phyloP scores from a whole-genome alignment of 2,329 filamentous ascomycete genomes.

The Colletotrichum musicola region DNA sequence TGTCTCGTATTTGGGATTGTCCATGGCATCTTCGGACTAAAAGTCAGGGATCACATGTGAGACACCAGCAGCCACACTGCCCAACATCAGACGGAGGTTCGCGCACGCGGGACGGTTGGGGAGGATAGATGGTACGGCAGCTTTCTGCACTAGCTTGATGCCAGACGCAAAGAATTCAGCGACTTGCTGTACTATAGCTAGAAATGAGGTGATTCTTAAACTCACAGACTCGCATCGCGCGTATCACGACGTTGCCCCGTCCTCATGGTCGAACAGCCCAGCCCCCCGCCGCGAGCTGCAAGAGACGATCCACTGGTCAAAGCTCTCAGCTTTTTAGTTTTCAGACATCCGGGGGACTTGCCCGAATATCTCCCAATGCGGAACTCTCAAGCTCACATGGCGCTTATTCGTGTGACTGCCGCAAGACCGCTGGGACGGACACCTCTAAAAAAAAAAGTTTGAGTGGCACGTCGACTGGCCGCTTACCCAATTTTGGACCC shows the following conservation, averaged over 20 bases:
- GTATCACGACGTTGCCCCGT: background rate
- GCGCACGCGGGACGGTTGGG: background rate
- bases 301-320: constrained; percentile 20
- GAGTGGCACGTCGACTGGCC: background rate
- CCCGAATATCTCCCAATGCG: background rate
- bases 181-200: too few species aligned
- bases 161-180: background rate
- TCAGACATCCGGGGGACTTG: background rate
- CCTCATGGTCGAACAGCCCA: background rate
- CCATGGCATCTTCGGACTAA: background rate
- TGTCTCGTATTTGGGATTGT: too few species aligned
- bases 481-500: background rate
- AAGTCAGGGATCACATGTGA: constrained; percentile 20
- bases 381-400: constrained; percentile 18
- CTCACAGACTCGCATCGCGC: background rate
- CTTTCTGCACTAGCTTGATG: background rate
- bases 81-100: constrained; percentile 17
- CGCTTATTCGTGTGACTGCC: constrained; percentile 14
- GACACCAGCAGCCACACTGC: constrained; percentile 24
- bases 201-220: constrained; percentile 1
- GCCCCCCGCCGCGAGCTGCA: background rate
- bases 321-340: constrained; percentile 26
- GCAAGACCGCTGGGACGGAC: background rate
- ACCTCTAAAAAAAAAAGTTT: background rate
- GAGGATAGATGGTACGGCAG: too few species aligned